Percentiles rank a stretch among this genome's conserved stretches.
Conservation (phyloP, 257 asterid species). For the Solanum sitiens region DNA sequence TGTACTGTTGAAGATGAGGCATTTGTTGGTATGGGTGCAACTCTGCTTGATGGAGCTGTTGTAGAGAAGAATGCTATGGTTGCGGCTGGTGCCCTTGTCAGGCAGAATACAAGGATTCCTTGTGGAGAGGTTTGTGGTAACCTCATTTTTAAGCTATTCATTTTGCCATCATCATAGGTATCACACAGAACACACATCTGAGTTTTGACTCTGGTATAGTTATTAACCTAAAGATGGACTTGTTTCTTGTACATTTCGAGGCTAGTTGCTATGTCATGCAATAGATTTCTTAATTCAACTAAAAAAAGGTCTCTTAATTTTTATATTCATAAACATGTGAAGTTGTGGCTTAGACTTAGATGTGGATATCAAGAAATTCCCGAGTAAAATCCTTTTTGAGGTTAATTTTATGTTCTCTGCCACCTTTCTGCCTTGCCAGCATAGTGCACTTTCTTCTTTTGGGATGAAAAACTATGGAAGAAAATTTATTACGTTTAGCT, state of each 20-base stretch:
- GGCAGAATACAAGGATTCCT: conserved; percentile 85
- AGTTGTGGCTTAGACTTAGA: background rate
- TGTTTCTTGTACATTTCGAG: background rate
- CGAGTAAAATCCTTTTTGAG: background rate
- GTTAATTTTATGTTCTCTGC: background rate
- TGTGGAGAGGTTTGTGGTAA: conserved; percentile 69
- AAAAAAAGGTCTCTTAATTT: background rate
- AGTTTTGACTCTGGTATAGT: background rate
- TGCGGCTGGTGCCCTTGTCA: conserved; percentile 99
- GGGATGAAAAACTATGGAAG: background rate
- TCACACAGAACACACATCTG: background rate
- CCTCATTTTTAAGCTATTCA: background rate
- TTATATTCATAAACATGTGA: background rate
- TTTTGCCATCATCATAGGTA: background rate
- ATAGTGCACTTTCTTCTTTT: background rate
- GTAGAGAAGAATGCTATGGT: conserved; percentile 95
- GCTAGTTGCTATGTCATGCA: background rate
- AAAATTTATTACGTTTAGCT: background rate
- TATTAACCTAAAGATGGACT: background rate
- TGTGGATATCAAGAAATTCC: background rate
- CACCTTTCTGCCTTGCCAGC: background rate
- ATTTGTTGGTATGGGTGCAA: conserved; percentile 95
- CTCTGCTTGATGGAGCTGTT: conserved; percentile 89
- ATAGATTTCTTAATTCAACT: background rate
- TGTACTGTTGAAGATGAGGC: conserved; percentile 96